phyloP scores from a whole-genome alignment of 2,329 filamentous ascomycete genomes.

The Allantophomopsis cytisporea region DNA sequence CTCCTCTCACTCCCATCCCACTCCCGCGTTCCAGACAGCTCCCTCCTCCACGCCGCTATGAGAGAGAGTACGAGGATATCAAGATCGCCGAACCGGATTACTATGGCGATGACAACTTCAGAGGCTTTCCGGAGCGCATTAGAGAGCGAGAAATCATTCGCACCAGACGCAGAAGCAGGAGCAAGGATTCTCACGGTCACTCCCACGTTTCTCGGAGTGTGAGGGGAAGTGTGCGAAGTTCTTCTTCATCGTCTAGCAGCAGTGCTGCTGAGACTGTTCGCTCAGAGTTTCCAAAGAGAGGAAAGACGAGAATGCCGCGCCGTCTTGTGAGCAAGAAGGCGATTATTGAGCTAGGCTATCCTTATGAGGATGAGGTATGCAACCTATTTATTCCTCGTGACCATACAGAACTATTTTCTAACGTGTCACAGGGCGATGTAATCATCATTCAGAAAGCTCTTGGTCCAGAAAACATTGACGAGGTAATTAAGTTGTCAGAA shows the following conservation, averaged over 20 bases:
- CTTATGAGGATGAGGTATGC: conserved; percentile 72
- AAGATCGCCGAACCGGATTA: conserved; percentile 51
- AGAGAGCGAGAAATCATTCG: conserved; percentile 47
- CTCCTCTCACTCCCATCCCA: conserved; percentile 46
- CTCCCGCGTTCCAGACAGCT: conserved; percentile 49
- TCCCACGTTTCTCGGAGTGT: conserved; percentile 8
- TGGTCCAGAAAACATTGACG: conserved; percentile 82
- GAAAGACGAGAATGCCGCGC: conserved; percentile 79
- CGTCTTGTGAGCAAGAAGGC: conserved; percentile 69
- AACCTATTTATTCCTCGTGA: background rate
- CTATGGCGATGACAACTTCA: conserved; percentile 61
- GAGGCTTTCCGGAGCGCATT: conserved; percentile 43
- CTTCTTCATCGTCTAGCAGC: conserved; percentile 29
- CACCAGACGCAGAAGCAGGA: conserved; percentile 22
- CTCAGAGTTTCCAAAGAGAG: conserved; percentile 63
- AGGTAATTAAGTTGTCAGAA: conserved; percentile 72
- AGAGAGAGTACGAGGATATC: conserved; percentile 51
- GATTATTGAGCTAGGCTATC: conserved; percentile 74
- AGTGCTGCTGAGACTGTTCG: conserved; percentile 30
- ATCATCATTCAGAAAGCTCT: conserved; percentile 75
- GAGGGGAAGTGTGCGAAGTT: conserved; percentile 25
- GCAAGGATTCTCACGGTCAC: conserved; percentile 1
- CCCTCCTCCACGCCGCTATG: conserved; percentile 42
- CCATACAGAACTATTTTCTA: conserved; percentile 9
- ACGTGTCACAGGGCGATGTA: conserved; percentile 51